Base-by-base conservation (phyloP, 2,329 filamentous ascomycete genomes). In the Xylaria sp. region DNA sequence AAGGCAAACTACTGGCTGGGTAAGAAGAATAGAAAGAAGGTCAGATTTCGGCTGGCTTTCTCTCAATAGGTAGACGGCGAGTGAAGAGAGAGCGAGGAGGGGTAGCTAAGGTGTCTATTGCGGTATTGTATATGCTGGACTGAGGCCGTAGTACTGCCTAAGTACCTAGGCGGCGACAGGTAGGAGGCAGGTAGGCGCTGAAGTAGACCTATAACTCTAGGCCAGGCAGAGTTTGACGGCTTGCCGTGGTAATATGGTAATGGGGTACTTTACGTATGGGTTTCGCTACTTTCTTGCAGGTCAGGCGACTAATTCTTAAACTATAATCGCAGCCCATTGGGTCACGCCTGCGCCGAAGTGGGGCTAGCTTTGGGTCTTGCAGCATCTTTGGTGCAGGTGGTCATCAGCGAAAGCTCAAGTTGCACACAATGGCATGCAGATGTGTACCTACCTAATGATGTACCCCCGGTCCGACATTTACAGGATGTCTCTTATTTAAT, bases 281-380 rank as follows among this genome's bases (percentile, higher is more conserved):
- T 65, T 59, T 69, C 57, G 60, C 59, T 70, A 68, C 65, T 69
- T 70, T 71, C 70, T 70, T 72, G 68, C 70, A 72, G 70, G 70
- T 72, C 70, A 72, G 69, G 63, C 70, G 70, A 72, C 70, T 69
- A 57, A 63, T 67, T 72, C 66, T 57, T 54, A 58, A 65, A 68
- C 68, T 64, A 46, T 65, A 66, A 64, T 46, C 8, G 28, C 48
- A 41, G 59, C 48, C 46, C 55, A 72, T 70, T 72, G 70, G 68
- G 52, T 63, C 50, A 63, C 48, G n/a, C n/a, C 60, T 69, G 69
- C 70, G 67, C 69, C 66, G 37, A 65, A 69, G 70, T 67, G 70
- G 70, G 66, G 63, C 69, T 52, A 20, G 48, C 3, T 57, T 41
- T 66, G 58, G 69, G 63, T 65, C 59, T 63, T 69, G 70, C 70